Base-by-base conservation (phyloP, 345 rosid genomes). In the Syzygium aromaticum region DNA sequence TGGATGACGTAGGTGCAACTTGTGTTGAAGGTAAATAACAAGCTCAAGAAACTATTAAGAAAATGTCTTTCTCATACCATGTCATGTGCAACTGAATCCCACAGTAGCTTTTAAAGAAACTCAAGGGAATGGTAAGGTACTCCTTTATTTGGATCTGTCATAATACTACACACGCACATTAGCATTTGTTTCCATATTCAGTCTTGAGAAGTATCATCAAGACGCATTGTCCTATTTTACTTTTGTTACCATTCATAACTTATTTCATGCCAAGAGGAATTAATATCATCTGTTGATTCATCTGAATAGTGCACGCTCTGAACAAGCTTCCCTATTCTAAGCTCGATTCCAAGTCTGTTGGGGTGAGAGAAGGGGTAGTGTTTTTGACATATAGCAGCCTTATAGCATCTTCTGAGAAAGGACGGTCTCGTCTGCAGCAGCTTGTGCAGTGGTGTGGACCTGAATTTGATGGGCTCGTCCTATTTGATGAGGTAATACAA, bases 361-460 rank as follows among this genome's bases (percentile, higher is more conserved):
- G 99, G 87, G 88, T 98, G 91, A 95, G 80, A 90, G 97, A 96
- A 80, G 99, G 99, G 89, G 99, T 95, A 77, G 92, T 96, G 61
- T 98, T 98, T 92, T 90, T 94, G 95, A 98, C 99, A 86, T 98
- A 98, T 89, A 98, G 91, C 91, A 98, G 99, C 89, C 99, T 98
- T 67, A 98, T 98, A 93, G 99, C 99, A 85, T 98, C 99, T 90
- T 98, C 99, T 88, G 99, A 97, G 93, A 98, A 94, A 90, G 99
- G 99, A 53, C 97, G 98, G 83, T 96, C 99, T 91, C 99, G 99
- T 90, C 90, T 98, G 87, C 98, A 96, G 89, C 99, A 98, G 91
- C 99, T 98, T 91, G 99, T 96, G 87, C 98, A 98, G 91, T 98
- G 99, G 99, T 92, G 98, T 90, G 99, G 99, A 88, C 87, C 95